phyloP scores from a whole-genome alignment of 371 early-diverging fungal genomes.

The Thermomucor indicae-seudaticae region DNA sequence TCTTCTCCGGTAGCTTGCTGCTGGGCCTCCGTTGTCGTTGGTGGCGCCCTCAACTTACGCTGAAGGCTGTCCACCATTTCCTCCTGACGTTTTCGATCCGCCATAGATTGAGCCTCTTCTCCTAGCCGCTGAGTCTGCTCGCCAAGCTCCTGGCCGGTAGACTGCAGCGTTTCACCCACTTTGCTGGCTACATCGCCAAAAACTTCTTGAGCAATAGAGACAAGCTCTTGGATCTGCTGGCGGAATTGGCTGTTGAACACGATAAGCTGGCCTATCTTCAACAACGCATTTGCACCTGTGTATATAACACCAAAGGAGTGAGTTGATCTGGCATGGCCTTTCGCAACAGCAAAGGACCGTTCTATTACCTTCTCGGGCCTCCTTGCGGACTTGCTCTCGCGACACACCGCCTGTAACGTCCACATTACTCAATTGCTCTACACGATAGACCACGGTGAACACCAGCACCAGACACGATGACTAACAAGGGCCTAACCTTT shows the following conservation, averaged over 20 bases:
- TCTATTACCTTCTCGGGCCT: slow-evolving; percentile 32
- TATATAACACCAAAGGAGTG: too few species aligned
- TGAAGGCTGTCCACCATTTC: neutral
- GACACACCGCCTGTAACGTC: neutral
- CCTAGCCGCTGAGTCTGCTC: slow-evolving; percentile 1
- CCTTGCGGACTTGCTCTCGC: slow-evolving; percentile 9
- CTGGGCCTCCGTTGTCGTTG: too few species aligned
- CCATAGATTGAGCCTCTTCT: slow-evolving; percentile 9
- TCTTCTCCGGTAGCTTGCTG: neutral
- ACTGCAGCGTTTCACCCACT: slow-evolving; percentile 23
- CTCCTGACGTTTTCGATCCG: slow-evolving; percentile 5
- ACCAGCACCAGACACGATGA: too few species aligned
- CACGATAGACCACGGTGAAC: neutral
- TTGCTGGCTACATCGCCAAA: slow-evolving; percentile 36
- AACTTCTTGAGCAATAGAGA: slow-evolving; percentile 45
- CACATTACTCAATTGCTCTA: slow-evolving; percentile 1
- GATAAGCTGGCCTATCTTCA: slow-evolving; percentile 42
- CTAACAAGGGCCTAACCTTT: slow-evolving; percentile 15
- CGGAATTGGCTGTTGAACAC: slow-evolving; percentile 53
- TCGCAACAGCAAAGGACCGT: too few species aligned
- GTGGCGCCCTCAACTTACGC: neutral
- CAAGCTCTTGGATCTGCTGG: slow-evolving; percentile 39
- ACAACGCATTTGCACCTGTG: slow-evolving; percentile 30
- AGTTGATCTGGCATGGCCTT: too few species aligned
- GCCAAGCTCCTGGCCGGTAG: slow-evolving; percentile 14